phyloP scores from a whole-genome alignment of 2,329 filamentous ascomycete genomes.

The Rhexocercosporidium sp. region DNA sequence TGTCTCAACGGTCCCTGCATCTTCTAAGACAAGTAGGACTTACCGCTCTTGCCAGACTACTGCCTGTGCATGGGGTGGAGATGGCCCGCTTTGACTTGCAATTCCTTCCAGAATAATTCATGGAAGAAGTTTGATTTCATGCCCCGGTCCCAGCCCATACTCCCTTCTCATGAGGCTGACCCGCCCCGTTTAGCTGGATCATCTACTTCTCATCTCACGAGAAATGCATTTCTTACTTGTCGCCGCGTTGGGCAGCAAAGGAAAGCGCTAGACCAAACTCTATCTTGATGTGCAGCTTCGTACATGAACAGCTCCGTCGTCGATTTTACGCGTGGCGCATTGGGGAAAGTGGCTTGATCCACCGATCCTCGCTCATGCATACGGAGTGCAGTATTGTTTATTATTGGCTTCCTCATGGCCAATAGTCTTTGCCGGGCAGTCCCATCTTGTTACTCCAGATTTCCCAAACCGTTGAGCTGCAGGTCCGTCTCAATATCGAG shows the following conservation, averaged over 20 bases:
- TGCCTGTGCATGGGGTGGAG: neutral
- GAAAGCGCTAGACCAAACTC: neutral
- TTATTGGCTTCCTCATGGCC: conserved; percentile 1
- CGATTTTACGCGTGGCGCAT: conserved; percentile 5
- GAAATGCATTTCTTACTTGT: neutral
- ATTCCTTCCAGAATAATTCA: conserved; percentile 10
- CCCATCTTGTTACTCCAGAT: neutral
- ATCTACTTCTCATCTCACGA: neutral
- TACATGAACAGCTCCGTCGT: neutral
- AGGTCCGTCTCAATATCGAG: neutral
- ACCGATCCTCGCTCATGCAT: conserved; percentile 10
- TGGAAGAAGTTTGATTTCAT: conserved; percentile 10
- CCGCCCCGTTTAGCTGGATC: neutral
- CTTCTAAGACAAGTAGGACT: neutral
- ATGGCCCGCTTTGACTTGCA: conserved; percentile 8
- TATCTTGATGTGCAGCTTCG: neutral
- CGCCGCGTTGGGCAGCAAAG: conserved; percentile 9
- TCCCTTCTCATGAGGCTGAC: neutral
- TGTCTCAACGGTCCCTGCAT: conserved; percentile 12
- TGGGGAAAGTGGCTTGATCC: conserved; percentile 11
- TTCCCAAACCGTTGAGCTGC: neutral
- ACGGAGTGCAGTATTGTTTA: neutral
- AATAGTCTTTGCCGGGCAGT: neutral
- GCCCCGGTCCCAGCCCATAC: neutral
- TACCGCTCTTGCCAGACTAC: neutral